Base-by-base conservation (phyloP, 1,284 basidiomycete genomes). In the Sporisorium graminicola region DNA sequence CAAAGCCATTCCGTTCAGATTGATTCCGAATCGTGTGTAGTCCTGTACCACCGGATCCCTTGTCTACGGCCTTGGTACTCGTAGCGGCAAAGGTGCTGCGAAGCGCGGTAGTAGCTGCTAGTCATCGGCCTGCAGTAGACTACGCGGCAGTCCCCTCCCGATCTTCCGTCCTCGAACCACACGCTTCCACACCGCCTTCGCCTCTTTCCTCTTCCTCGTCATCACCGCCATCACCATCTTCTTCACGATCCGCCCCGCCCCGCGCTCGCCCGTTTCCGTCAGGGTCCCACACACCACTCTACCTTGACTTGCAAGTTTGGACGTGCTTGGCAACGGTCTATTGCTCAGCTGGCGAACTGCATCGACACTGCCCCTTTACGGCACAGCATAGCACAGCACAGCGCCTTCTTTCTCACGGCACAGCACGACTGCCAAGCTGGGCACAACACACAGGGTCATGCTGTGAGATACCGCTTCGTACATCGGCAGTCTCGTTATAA, bases 361-460 rank as follows among this genome's bases (percentile, higher is more conserved):
- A 40, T 40, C 37, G 16, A 18, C 13, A 13, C 37, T 40, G 37
- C 18, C 37, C 16, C 27, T 43, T 29, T 22, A 5, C 10, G 10
- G 5, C 35, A 35, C 35, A 14, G 35, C 35, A 35, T 35, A 35
- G 35, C 35, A 35, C 35, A 3, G 12, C 10, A 12, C 31, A 51
- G 29, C 14, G n/a, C 10, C 42, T 43, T 43, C 26, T 22, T 22
- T 14, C 18, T 22, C 40, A 40, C 40, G 35, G 8, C 52, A 35
- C n/a, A 43, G 22, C 26, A 13, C 16, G n/a, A 20, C 24, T 35
- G 57, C 57, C 37, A 42, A 42, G 57, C 57, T 51, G 47, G 57
- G 35, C 47, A 22, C 47, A 31, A 22, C 43, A 20, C 18, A 16
- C 27, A 20, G 42, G 57, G 57, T 31, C 49, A 59, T 51, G 57